A percentile compares a stretch with the other conserved stretches of the same genome.
These are phyloP conservation scores for Toxicodendron radicans DNA, from an alignment of 345 rosid species.

Conservation along the genomic window DNA sequence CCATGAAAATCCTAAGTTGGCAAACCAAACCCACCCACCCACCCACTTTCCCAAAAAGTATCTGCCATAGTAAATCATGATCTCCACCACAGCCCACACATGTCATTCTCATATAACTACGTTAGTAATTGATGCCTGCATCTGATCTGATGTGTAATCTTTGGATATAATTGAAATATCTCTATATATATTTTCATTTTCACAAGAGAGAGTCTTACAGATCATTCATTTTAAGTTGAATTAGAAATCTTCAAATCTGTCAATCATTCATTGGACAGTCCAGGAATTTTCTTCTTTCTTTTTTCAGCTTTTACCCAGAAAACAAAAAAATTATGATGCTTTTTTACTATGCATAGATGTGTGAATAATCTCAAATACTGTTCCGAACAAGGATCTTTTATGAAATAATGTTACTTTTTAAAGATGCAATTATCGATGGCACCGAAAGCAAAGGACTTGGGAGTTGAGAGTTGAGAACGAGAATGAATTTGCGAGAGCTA, in stretches of 20 bases:
- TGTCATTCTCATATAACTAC: too few relatives aligned
- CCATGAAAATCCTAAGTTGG: conserved; percentile 38
- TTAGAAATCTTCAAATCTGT: not conserved
- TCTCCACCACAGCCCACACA: too few relatives aligned
- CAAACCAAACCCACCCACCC: conserved; percentile 16
- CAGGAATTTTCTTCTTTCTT: not conserved
- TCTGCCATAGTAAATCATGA: not conserved
- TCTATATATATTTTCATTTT: too few relatives aligned
- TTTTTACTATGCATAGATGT: too few relatives aligned
- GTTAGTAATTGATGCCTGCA: too few relatives aligned
- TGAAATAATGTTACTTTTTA: not conserved
- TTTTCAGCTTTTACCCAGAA: not conserved
- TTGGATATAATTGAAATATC: too few relatives aligned
- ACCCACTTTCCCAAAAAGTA: conserved; percentile 20
- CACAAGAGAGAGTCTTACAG: too few relatives aligned
- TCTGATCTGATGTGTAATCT: too few relatives aligned
- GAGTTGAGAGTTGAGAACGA: not conserved
- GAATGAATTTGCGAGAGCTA: conserved; percentile 5
- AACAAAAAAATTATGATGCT: too few relatives aligned
- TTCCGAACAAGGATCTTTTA: too few relatives aligned
- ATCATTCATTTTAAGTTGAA: not conserved
- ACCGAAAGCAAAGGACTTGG: conserved; percentile 6
- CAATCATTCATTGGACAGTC: not conserved
- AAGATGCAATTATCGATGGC: conserved; percentile 18
- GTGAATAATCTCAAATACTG: too few relatives aligned